Evolutionary conservation across 2,329 filamentous ascomycete genomes (phyloP), one percentile per base, ranked within the genome.

Genomic region (Aspergillus quadrilineatus): DNA sequence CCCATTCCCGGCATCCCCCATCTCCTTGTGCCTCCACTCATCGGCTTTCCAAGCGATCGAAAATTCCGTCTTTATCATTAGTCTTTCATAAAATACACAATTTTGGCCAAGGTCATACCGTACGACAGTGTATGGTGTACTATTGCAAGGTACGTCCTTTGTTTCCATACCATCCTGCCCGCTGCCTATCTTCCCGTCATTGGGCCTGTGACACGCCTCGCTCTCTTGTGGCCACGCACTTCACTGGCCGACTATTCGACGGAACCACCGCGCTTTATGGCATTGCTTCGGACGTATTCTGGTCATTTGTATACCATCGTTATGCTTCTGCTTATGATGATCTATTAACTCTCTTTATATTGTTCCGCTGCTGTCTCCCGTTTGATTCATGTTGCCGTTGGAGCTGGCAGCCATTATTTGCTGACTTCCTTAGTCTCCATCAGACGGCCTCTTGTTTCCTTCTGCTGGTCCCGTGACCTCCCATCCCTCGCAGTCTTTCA

Each of bases 171-270:
- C 46, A 52, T 41, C 55, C 50, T 57, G 50, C 51, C 57, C 56
- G 52, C 43, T 28, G 57, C 58, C 58, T 62, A 50, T 57, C 49
- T 59, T 59, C 54, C 17, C 53, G 48, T 53, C 47, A 46, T 62
- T 60, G 56, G 49, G 41, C 55, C 56, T 56, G 42, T 59, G 58
- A 57, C 60, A 63, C 61, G 55, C 64, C 56, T 62, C 57, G 52
- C 58, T 48, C 59, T 55, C 53, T 57, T 65, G 61, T 65, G 60
- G 64, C 64, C 63, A 65, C 66, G 67, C 67, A 69, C 64, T 65
- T 32, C 5, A 57, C 62, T 59, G 53, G 60, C 56, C 55, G 53
- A 50, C 57, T 22, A 61, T 62, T 62, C 60, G 53, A 64, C 62
- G 60, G 64, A 56, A 64, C 61, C 54, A 62, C 57, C 53, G 60